These are phyloP conservation scores for Ophiocordyceps camponoti-floridani DNA, from an alignment of 2,329 filamentous ascomycete genomes.

Conservation along the genomic window DNA sequence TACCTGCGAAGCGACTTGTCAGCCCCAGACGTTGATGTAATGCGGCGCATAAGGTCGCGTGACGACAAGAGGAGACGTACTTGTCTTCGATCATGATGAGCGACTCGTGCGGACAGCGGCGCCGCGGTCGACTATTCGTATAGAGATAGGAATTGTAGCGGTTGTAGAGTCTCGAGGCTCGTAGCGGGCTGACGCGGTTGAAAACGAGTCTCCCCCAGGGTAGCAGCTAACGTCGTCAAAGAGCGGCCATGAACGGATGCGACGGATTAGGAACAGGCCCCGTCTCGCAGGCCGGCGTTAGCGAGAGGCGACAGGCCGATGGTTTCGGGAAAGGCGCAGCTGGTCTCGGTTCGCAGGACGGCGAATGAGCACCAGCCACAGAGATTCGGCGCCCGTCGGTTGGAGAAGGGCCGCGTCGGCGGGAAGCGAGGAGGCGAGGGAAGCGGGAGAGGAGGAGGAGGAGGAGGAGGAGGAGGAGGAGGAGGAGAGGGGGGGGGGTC, in stretches of 20 bases:
- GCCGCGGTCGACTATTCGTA: background rate
- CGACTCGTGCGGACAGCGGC: slow-evolving; percentile 5
- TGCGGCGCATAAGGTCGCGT: background rate
- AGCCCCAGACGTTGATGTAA: slow-evolving; percentile 1
- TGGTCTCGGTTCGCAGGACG: background rate
- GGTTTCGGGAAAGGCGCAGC: background rate
- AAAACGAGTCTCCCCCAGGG: background rate
- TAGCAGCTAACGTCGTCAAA: background rate
- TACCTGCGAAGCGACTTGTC: slow-evolving; percentile 32
- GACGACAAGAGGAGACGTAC: slow-evolving; percentile 9
- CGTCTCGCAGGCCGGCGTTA: background rate
- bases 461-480: background rate
- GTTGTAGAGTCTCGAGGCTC: background rate
- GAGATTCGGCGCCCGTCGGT: background rate
- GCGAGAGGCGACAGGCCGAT: background rate
- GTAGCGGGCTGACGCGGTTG: background rate
- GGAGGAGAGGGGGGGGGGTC: no score
- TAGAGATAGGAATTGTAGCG: background rate
- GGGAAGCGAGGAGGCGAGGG: background rate
- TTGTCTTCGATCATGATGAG: slow-evolving; percentile 19
- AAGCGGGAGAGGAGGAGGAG: background rate
- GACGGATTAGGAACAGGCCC: background rate
- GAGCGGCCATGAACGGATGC: background rate
- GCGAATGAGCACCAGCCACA: background rate
- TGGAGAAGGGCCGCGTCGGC: background rate